Evolutionary conservation across 768 basidiomycete species (phyloP).

Genomic region (Pulveroboletus frians): DNA sequence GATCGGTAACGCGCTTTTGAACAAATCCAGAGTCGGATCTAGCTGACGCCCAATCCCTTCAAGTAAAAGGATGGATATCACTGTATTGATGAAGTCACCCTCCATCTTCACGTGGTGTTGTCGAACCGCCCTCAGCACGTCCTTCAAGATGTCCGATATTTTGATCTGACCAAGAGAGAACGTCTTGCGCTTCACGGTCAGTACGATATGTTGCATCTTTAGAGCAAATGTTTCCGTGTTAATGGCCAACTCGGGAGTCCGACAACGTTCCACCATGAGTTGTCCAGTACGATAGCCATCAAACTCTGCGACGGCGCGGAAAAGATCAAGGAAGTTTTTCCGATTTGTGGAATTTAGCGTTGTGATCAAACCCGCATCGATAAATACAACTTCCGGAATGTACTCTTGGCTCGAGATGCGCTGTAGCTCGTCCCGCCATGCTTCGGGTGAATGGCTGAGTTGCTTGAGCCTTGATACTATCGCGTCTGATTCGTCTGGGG

Average conservation of each 20-base stretch:
- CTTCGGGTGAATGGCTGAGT: conserved; percentile 50
- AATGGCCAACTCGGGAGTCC: conserved; percentile 82
- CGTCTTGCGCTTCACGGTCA: conserved; percentile 92
- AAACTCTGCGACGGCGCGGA: conserved; percentile 92
- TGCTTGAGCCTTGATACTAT: conserved; percentile 68
- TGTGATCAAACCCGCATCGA: conserved; percentile 94
- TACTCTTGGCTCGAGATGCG: conserved; percentile 65
- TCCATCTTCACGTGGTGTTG: conserved; percentile 98
- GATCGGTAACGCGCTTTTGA: conserved; percentile 93
- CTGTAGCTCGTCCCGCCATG: conserved; percentile 70
- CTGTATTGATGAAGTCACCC: conserved; percentile 97
- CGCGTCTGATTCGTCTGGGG: conserved; percentile 43
- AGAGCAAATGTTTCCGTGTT: conserved; percentile 95
- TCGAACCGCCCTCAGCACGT: conserved; percentile 82
- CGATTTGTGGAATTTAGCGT: conserved; percentile 79
- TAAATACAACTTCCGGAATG: conserved; percentile 90
- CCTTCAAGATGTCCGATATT: conserved; percentile 87
- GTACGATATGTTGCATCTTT: conserved; percentile 94
- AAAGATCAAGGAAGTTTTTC: conserved; percentile 92
- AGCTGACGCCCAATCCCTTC: conserved; percentile 95
- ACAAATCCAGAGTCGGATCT: conserved; percentile 88
- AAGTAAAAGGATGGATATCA: conserved; percentile 86
- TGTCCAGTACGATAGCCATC: conserved; percentile 94
- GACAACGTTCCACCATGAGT: conserved; percentile 94
- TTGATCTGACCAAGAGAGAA: conserved; percentile 97